A percentile compares a stretch with the other conserved stretches of the same genome.
Conservation (phyloP, 208 protist species). For the Phytomonas sp. region DNA sequence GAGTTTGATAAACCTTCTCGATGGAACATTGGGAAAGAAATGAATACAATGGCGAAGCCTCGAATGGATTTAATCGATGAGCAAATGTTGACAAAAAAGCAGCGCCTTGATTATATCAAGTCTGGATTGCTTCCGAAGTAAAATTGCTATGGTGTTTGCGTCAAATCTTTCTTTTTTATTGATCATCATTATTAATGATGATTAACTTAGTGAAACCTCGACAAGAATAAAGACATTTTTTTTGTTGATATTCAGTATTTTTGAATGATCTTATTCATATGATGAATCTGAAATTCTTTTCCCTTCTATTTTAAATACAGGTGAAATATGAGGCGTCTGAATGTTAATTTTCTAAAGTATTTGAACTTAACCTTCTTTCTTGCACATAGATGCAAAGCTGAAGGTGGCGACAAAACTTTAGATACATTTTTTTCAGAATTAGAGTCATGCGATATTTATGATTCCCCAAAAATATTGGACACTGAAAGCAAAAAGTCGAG, state of each 20-base stretch:
- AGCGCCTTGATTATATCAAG: constrained; percentile 84
- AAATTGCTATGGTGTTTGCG: constrained; percentile 7
- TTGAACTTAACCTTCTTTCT: background rate
- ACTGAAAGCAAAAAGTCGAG: background rate
- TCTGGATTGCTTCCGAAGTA: constrained; percentile 82
- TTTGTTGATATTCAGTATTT: background rate
- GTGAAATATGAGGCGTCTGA: background rate
- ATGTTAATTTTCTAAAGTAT: background rate
- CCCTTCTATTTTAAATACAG: background rate
- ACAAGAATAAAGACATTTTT: background rate
- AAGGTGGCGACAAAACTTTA: background rate
- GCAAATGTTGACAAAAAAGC: constrained; percentile 88
- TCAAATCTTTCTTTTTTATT: constrained; percentile 3
- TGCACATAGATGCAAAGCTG: background rate
- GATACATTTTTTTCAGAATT: background rate
- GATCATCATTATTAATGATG: background rate
- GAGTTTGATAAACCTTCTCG: constrained; percentile 78
- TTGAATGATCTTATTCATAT: background rate
- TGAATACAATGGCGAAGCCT: constrained; percentile 79
- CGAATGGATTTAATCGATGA: constrained; percentile 89
- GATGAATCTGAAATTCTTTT: background rate
- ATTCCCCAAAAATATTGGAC: background rate
- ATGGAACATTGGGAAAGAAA: constrained; percentile 87
- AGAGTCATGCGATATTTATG: background rate
- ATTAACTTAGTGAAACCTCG: background rate